Evolutionary conservation across 164 flowering plant species (phyloP).

Genomic region (Vitis riparia): DNA sequence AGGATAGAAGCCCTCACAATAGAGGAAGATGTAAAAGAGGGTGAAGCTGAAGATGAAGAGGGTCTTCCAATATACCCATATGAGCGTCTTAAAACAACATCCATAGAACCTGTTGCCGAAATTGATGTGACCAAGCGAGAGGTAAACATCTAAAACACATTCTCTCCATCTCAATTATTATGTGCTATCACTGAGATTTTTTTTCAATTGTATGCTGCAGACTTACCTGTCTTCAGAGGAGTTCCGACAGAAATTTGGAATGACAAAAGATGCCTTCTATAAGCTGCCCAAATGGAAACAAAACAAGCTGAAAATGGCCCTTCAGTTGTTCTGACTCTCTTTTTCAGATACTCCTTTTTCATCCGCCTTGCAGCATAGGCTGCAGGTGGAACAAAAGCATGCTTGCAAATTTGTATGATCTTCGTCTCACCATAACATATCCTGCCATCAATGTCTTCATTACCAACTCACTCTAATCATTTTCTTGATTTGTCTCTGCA

Average conservation of each 20-base stretch:
- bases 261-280: constrained; percentile 80
- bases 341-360: constrained; percentile 8
- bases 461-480: constrained; percentile 2
- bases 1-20: constrained; percentile 63
- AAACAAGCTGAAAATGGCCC: constrained; percentile 93
- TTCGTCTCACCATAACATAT: neutral
- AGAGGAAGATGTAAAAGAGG: constrained; percentile 84
- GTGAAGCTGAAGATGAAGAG: constrained; percentile 86
- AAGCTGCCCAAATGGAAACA: constrained; percentile 98
- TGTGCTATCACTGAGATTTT: constrained; percentile 4
- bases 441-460: too few relatives aligned
- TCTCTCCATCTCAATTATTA: neutral
- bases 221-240: constrained; percentile 80
- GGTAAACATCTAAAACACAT: constrained; percentile 38
- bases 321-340: constrained; percentile 69
- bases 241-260: constrained; percentile 87
- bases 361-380: constrained; percentile 22
- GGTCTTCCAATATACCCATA: constrained; percentile 79
- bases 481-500: constrained; percentile 22
- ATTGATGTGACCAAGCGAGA: constrained; percentile 95
- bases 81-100: constrained; percentile 68
- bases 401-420: constrained; percentile 37
- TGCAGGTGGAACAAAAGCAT: constrained; percentile 32
- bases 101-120: constrained; percentile 73
- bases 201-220: constrained; percentile 39